Evolutionary conservation across 495 filamentous ascomycete genomes (phyloP).

Genomic region (Lindgomyces ingoldianus): DNA sequence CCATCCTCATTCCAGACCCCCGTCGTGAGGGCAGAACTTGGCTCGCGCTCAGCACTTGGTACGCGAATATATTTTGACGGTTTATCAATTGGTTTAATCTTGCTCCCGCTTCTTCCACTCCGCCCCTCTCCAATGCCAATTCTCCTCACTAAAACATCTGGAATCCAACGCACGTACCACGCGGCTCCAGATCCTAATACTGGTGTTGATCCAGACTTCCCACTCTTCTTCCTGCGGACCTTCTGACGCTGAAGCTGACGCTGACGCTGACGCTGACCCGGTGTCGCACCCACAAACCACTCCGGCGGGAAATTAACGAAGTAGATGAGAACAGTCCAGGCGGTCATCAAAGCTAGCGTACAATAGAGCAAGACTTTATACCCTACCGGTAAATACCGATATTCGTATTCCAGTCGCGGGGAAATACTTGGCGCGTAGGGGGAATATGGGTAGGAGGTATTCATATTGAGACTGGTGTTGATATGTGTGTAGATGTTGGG

Average conservation of each 20-base stretch:
- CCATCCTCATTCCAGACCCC: background rate
- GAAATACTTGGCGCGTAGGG: background rate
- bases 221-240: background rate
- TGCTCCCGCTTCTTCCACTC: background rate
- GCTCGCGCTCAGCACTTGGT: background rate
- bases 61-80: slow-evolving; percentile 14
- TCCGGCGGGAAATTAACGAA: slow-evolving; percentile 1
- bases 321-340: background rate
- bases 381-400: background rate
- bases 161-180: background rate
- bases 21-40: background rate
- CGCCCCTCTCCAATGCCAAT: background rate
- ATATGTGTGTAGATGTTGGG: background rate
- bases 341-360: background rate
- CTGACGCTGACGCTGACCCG: too few relatives aligned
- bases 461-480: background rate
- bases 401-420: background rate
- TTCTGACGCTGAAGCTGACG: too few relatives aligned
- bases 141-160: background rate
- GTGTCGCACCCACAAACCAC: background rate
- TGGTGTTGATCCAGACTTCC: background rate
- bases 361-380: background rate
- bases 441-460: background rate
- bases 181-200: background rate
- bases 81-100: slow-evolving; percentile 23